Evolutionary conservation across 371 early-diverging fungal species (phyloP).

Genomic region (Apophysomyces variabilis): DNA sequence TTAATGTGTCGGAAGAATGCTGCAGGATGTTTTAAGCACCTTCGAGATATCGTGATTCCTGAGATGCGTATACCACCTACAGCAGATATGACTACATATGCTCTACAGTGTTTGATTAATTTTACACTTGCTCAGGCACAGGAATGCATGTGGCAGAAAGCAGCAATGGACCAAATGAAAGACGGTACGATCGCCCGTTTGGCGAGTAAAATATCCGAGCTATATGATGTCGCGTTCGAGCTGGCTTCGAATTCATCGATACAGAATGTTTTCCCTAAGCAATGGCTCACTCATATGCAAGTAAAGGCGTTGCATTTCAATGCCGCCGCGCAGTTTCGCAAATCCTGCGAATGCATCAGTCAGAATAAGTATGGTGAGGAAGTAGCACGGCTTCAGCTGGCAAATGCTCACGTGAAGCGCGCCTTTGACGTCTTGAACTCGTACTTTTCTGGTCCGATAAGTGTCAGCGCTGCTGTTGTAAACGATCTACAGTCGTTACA

Average conservation of each 20-base stretch:
- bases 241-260: constrained; percentile 60
- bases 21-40: constrained; percentile 77
- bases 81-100: constrained; percentile 60
- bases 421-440: constrained; percentile 39
- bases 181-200: constrained; percentile 78
- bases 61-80: constrained; percentile 61
- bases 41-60: constrained; percentile 61
- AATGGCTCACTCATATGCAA: constrained; percentile 71
- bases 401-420: constrained; percentile 47
- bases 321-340: constrained; percentile 80
- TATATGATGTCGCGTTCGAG: constrained; percentile 71
- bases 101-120: constrained; percentile 66
- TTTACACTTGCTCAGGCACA: constrained; percentile 92
- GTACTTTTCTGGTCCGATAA: constrained; percentile 17
- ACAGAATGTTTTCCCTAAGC: constrained; percentile 42
- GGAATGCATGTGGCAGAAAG: constrained; percentile 86
- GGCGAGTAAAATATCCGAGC: constrained; percentile 72
- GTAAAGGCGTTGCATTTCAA: constrained; percentile 72
- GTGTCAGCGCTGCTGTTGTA: constrained; percentile 31
- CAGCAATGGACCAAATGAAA: constrained; percentile 77
- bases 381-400: constrained; percentile 72
- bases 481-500: constrained; percentile 57
- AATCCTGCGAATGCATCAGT: constrained; percentile 70
- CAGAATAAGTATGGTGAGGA: constrained; percentile 85
- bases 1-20: constrained; percentile 55